phyloP scores from a whole-genome alignment of 768 basidiomycete genomes.

The Kwoniella botswanensis region DNA sequence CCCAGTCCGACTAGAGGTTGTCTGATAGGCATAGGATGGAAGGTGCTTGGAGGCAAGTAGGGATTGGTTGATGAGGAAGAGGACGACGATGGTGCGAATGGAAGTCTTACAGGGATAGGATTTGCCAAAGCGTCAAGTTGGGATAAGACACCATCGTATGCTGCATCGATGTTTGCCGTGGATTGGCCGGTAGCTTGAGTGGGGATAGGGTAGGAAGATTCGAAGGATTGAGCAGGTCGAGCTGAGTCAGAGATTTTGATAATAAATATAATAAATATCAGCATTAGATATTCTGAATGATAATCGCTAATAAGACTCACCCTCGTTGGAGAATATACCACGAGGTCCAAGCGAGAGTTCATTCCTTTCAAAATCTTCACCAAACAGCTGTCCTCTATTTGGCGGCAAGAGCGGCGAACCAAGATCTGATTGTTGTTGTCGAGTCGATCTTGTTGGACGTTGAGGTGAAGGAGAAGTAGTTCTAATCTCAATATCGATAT shows the following conservation, averaged over 20 bases:
- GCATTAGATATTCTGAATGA: not conserved
- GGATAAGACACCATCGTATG: constrained; percentile 49
- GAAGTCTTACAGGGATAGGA: constrained; percentile 9
- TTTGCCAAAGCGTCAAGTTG: constrained; percentile 43
- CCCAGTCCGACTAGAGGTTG: constrained; percentile 30
- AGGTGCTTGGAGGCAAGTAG: constrained; percentile 1
- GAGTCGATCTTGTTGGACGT: constrained; percentile 9
- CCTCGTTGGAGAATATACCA: constrained; percentile 17
- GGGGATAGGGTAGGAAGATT: constrained; percentile 7
- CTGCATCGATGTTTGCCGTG: constrained; percentile 42
- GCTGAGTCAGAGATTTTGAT: not conserved
- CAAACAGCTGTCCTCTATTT: constrained; percentile 24
- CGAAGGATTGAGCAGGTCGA: constrained; percentile 3
- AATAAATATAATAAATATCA: not conserved
- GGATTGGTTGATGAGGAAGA: constrained; percentile 1
- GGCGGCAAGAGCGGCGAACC: constrained; percentile 28
- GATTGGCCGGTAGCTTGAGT: constrained; percentile 48
- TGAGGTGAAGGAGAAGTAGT: constrained; percentile 50
- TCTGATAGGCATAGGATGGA: constrained; percentile 21
- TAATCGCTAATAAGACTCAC: not conserved
- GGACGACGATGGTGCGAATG: not conserved
- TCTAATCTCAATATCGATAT: constrained; percentile 30
- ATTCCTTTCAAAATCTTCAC: constrained; percentile 6
- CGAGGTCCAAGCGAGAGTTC: constrained; percentile 19
- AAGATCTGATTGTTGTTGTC: not conserved